A percentile compares a stretch with the other conserved stretches of the same genome.
Evolutionary conservation across 2,329 filamentous ascomycete species (phyloP).

Genomic region (Monosporascus ibericus): DNA sequence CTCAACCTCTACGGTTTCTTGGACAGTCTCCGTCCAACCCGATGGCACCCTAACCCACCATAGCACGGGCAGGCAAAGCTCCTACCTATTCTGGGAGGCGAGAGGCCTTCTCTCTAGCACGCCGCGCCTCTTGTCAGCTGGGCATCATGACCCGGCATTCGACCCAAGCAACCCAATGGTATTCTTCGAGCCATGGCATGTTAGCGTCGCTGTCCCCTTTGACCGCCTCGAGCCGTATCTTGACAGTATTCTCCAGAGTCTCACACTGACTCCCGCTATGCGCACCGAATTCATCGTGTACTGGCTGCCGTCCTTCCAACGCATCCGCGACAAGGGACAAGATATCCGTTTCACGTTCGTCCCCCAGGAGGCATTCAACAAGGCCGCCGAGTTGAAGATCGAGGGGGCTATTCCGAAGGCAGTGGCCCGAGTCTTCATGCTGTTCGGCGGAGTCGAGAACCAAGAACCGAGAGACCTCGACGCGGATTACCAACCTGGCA

Average conservation of each 20-base stretch:
- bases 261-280: slow-evolving; percentile 8
- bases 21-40: too few species aligned
- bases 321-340: neutral
- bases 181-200: neutral
- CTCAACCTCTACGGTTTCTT: too few species aligned
- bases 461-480: neutral
- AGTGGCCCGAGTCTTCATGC: too few species aligned
- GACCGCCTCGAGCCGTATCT: slow-evolving; percentile 3
- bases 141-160: neutral
- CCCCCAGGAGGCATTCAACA: neutral
- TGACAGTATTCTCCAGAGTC: slow-evolving; percentile 1
- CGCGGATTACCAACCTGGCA: neutral
- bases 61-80: too few species aligned
- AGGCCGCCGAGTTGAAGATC: neutral
- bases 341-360: slow-evolving; percentile 5
- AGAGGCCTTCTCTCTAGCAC: too few species aligned
- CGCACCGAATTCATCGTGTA: slow-evolving; percentile 9
- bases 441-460: neutral
- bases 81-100: too few species aligned
- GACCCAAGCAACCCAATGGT: neutral
- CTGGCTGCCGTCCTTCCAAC: slow-evolving; percentile 8
- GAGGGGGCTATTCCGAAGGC: neutral
- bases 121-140: too few species aligned
- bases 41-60: too few species aligned
- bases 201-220: too few species aligned